A percentile compares a stretch with the other conserved stretches of the same genome.
Conservation (phyloP, 306 rosid genomes). For the Pyrus bretschneideri region DNA sequence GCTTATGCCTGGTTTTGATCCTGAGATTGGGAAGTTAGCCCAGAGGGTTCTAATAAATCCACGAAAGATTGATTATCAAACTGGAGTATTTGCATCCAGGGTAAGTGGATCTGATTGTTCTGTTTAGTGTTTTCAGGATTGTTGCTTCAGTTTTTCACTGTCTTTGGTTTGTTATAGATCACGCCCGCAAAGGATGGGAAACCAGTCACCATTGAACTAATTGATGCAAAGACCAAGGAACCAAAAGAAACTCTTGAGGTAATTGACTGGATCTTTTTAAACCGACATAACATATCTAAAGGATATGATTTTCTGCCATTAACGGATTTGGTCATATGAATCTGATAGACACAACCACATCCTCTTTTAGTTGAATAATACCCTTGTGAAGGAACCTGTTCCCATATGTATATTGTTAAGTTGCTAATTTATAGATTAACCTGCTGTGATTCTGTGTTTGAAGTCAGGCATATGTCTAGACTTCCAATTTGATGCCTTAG, state of each 20-base stretch:
- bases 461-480: neutral
- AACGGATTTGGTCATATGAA: neutral
- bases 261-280: constrained; percentile 9
- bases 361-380: neutral
- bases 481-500: neutral
- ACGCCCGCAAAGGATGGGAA: constrained; percentile 98
- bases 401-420: neutral
- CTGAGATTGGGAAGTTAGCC: constrained; percentile 97
- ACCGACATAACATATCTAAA: neutral
- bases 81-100: constrained; percentile 95
- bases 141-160: constrained; percentile 6
- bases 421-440: neutral
- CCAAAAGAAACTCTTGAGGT: constrained; percentile 94
- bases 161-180: constrained; percentile 41
- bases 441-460: neutral
- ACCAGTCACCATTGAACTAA: constrained; percentile 87
- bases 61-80: constrained; percentile 81
- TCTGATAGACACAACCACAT: neutral
- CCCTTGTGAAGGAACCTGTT: neutral
- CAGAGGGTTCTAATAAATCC: constrained; percentile 93
- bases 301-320: neutral
- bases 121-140: constrained; percentile 1
- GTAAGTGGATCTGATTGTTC: constrained; percentile 37
- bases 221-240: constrained; percentile 92
- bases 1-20: constrained; percentile 99